Evolutionary conservation across 2,329 filamentous ascomycete species (phyloP), one percentile per base, ranked within the genome.

Genomic region (Coleophoma eucalyptorum): DNA sequence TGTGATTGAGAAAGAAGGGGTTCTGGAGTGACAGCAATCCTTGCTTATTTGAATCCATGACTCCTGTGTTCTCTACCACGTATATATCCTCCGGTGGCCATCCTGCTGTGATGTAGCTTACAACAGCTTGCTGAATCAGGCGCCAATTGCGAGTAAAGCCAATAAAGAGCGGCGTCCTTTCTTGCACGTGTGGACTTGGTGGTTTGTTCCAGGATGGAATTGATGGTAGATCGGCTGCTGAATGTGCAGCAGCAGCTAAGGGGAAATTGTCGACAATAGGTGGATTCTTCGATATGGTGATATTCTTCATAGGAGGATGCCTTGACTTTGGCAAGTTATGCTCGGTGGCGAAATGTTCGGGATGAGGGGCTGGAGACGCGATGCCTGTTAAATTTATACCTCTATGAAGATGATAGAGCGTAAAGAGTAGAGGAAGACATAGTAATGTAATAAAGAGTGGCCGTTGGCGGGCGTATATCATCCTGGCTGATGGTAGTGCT

Each of bases 11-110:
- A 61, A 73, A 81, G 64, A 77, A 81, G 0, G 77, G 80, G 53
- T 83, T 81, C 54, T 82, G 74, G 0, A 78, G 66, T 0, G 71
- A 70, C 3, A 83, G 68, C 33, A 69, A 65, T 3, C 71, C 72
- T 8, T 69, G 64, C n/a, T 67, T 61, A 37, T 83, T 83, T 45
- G 76, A 73, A 49, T 76, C 66, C 61, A 80, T 77, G 13, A 75
- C 74, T 5, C 79, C 79, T 5, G 76, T 83, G 64, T 84, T 84
- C 58, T 84, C 80, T 26, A 83, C 65, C 2, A 83, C 74, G 54
- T 78, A 77, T 52, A 84, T 81, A 55, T 82, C 73, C 18, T 69
- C 68, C 0, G 77, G 64, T 2, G 79, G 80, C 79, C 80, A 84
- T 45, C 80, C 80, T 3, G 76, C 75, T 1, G 77, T 74, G 55